Conservation (phyloP, 2,329 filamentous ascomycete genomes). For the Talaromyces sp. region DNA sequence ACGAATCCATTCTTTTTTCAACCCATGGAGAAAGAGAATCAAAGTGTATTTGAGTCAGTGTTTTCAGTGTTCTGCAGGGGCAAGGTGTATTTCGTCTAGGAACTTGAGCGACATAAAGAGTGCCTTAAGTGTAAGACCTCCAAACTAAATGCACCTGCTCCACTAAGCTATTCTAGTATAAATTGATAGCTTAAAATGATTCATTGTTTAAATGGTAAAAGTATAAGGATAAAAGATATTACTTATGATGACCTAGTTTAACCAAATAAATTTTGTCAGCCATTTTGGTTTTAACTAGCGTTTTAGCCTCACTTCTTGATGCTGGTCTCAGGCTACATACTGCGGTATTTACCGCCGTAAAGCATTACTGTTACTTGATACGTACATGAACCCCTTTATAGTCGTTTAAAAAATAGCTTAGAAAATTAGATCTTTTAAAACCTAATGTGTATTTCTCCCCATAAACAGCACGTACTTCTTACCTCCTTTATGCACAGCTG, state of each 20-base stretch:
- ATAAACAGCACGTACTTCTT: neutral
- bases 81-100: neutral
- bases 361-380: neutral
- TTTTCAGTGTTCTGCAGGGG: neutral
- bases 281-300: neutral
- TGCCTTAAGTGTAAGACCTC: neutral
- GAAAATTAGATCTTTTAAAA: neutral
- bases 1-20: neutral
- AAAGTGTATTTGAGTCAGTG: neutral
- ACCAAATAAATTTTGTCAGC: neutral
- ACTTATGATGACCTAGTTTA: neutral
- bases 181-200: neutral
- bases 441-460: neutral
- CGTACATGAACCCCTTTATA: neutral
- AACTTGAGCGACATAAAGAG: neutral
- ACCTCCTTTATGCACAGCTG: neutral
- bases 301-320: neutral
- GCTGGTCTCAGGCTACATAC: neutral
- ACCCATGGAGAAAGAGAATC: neutral
- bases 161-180: neutral
- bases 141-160: neutral
- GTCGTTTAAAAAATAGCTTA: neutral
- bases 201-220: neutral
- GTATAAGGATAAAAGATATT: neutral
- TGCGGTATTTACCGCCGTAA: neutral